phyloP scores from a whole-genome alignment of 2,329 filamentous ascomycete species.

The Zopfia rhizophila region DNA sequence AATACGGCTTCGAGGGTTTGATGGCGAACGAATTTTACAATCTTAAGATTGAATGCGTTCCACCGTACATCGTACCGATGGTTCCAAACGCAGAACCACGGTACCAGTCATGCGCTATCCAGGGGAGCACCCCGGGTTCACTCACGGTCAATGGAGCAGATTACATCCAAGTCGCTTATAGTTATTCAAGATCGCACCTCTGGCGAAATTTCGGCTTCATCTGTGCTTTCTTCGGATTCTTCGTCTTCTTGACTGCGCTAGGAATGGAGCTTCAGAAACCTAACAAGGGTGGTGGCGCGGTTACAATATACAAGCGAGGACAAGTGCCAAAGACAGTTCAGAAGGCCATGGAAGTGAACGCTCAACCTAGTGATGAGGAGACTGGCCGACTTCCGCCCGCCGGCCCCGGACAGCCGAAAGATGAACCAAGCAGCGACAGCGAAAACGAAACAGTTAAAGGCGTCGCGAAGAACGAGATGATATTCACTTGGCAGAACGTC shows the following conservation, averaged over 20 bases:
- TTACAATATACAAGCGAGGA: conserved; percentile 71
- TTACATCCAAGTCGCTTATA: conserved; percentile 67
- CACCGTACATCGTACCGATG: conserved; percentile 66
- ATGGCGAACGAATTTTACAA: conserved; percentile 76
- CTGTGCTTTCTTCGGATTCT: conserved; percentile 61
- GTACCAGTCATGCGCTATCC: conserved; percentile 69
- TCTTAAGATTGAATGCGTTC: conserved; percentile 64
- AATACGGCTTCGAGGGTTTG: conserved; percentile 75
- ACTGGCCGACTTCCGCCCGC: conserved; percentile 51
- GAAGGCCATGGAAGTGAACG: conserved; percentile 65
- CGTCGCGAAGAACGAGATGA: conserved; percentile 69
- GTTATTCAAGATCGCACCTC: conserved; percentile 66
- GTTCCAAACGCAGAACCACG: conserved; percentile 57
- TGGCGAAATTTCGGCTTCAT: conserved; percentile 70
- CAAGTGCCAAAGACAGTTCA: conserved; percentile 69
- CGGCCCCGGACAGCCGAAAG: conserved; percentile 31
- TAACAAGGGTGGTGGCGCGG: conserved; percentile 67
- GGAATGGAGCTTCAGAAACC: conserved; percentile 64
- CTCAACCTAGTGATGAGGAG: conserved; percentile 62
- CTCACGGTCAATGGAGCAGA: conserved; percentile 63
- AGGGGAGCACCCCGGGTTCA: conserved; percentile 65
- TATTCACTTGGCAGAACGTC: conserved; percentile 84
- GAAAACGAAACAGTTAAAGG: conserved; percentile 52
- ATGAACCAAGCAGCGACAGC: conserved; percentile 34
- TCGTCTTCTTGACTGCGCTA: conserved; percentile 57